Evolutionary conservation across 192 early-diverging fungal species (phyloP).

Genomic region (Coemansia sp.): DNA sequence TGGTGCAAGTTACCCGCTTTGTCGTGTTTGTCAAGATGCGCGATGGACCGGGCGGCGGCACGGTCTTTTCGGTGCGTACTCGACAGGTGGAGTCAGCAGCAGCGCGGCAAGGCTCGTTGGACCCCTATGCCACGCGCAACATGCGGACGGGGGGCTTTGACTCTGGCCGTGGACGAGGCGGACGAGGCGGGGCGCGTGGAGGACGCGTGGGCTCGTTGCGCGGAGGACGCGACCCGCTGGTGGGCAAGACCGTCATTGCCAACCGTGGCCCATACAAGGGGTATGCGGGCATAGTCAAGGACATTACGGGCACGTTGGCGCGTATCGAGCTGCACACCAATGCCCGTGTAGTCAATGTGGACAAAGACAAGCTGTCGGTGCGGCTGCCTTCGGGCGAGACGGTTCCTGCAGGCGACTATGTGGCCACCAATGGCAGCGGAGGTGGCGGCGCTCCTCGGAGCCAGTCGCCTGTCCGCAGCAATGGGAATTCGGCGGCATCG

Average conservation of each 20-base stretch:
- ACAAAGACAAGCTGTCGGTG: constrained; percentile 70
- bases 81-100: constrained; percentile 59
- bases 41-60: constrained; percentile 69
- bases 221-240: constrained; percentile 50
- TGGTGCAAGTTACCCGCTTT: constrained; percentile 79
- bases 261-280: constrained; percentile 90
- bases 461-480: neutral
- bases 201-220: constrained; percentile 45
- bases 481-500: neutral
- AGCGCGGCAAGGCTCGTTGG: constrained; percentile 28
- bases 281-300: constrained; percentile 96
- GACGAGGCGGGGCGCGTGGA: constrained; percentile 32
- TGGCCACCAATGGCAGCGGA: constrained; percentile 1
- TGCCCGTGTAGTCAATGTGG: constrained; percentile 74
- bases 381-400: constrained; percentile 58
- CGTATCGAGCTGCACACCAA: constrained; percentile 94
- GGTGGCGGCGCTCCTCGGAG: neutral
- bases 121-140: constrained; percentile 45
- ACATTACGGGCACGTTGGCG: constrained; percentile 64
- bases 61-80: constrained; percentile 72
- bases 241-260: constrained; percentile 81
- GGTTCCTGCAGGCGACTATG: constrained; percentile 50
- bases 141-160: constrained; percentile 11
- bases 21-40: constrained; percentile 78
- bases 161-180: neutral